Evolutionary conservation across 192 early-diverging fungal species (phyloP), one percentile per base, ranked within the genome.

Genomic region (Mortierella alpina): DNA sequence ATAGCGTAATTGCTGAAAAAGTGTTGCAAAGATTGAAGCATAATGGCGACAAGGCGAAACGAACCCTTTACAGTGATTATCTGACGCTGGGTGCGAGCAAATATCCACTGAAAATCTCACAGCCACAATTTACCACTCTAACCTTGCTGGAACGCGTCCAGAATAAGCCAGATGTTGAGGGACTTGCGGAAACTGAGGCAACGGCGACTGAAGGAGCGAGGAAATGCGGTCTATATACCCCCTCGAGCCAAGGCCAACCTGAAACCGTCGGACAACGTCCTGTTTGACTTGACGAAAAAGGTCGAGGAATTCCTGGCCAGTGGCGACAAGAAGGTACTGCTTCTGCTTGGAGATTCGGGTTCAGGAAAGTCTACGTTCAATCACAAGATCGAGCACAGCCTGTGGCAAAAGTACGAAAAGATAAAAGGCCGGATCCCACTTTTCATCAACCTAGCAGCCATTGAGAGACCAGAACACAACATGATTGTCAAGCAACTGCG

Each of bases 121-220:
- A 46, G 59, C 59, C 44, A 40, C 59, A 23, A 61, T 68, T 14
- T 44, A 17, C 54, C n/a, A 17, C 66, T 5, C 47, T 59, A n/a
- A 49, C 66, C 45, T 68, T 72, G 49, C 62, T 72, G 41, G 63
- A 62, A 41, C 61, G 63, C 42, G 63, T 65, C 18, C 63, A 65
- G 51, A 44, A 64, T 12, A 65, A 56, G n/a, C 71, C 71, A 9
- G 59, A 65, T 5, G 48, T 65, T 8, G 71, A 73, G 18, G 12
- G 63, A 73, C 23, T 51, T 73, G 59, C 70, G 58, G 9, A 72
- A 49, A 15, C 52, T 72, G 42, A 63, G 31, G 40, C 17, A 46
- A 15, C 59, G 23, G 31, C 12, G 61, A 56, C 60, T 72, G 20
- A 60, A 31, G 52, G 18, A 63, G 5, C 59, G 40, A 53, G 58